phyloP scores from a whole-genome alignment of 345 rosid species.

The Crucihimalaya himalaica region DNA sequence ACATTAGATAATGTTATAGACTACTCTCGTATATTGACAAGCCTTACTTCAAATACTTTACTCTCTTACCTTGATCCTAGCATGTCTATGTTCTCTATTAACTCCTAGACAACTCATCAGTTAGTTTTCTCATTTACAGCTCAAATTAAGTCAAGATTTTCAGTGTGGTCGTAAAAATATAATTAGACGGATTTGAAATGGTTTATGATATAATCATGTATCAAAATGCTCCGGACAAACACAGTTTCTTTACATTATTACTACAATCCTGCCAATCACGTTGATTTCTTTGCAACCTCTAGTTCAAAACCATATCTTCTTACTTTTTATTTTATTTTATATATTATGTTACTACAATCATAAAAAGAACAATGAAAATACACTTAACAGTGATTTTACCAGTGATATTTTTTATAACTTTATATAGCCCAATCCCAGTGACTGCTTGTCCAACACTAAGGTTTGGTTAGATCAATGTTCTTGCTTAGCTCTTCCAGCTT shows the following conservation, averaged over 20 bases:
- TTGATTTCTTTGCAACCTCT: constrained; percentile 17
- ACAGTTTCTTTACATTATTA: constrained; percentile 34
- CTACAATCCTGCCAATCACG: constrained; percentile 17
- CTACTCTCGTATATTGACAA: neutral
- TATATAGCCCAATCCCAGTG: constrained; percentile 13
- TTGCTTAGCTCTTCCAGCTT: constrained; percentile 88
- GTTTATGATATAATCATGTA: neutral
- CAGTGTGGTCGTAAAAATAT: neutral
- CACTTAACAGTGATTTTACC: constrained; percentile 17
- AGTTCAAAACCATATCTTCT: constrained; percentile 23
- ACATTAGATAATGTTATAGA: too few species aligned
- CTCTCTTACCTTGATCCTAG: neutral
- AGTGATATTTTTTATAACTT: neutral
- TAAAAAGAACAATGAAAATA: constrained; percentile 31
- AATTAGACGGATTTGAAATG: neutral
- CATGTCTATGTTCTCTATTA: neutral
- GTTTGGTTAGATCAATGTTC: constrained; percentile 57
- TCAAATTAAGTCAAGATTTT: neutral
- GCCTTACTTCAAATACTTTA: neutral
- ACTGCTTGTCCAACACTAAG: constrained; percentile 33
- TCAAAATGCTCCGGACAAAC: constrained; percentile 2
- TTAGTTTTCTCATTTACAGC: neutral
- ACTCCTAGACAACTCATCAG: neutral
- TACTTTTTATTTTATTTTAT: constrained; percentile 14
- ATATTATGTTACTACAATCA: constrained; percentile 22